Evolutionary conservation across 2,329 filamentous ascomycete genomes (phyloP).

Genomic region (Hypoxylon rubiginosum): DNA sequence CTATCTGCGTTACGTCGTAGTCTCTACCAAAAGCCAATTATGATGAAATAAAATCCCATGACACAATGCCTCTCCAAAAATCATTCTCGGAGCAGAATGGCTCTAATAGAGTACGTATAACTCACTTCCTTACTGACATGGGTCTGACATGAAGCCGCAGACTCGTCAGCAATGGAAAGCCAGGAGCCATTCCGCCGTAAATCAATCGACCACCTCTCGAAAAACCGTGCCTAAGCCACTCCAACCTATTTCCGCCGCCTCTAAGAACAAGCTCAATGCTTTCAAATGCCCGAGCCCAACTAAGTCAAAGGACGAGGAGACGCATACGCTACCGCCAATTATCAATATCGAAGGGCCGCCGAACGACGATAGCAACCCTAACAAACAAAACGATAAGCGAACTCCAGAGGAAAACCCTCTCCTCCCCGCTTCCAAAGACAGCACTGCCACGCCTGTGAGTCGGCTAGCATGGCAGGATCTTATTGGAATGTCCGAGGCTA

Average conservation of each 20-base stretch:
- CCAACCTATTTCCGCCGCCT: constrained; percentile 67
- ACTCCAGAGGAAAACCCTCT: constrained; percentile 31
- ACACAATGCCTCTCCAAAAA: constrained; percentile 57
- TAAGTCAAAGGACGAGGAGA: constrained; percentile 41
- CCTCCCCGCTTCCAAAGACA: constrained; percentile 43
- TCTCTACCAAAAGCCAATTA: constrained; percentile 27
- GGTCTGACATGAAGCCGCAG: constrained; percentile 34
- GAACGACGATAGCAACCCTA: constrained; percentile 8
- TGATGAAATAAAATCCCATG: constrained; percentile 38
- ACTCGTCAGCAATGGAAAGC: constrained; percentile 64
- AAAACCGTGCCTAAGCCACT: constrained; percentile 53
- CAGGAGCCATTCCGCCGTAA: constrained; percentile 63
- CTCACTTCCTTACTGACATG: neutral
- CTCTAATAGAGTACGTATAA: constrained; percentile 48
- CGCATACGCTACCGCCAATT: constrained; percentile 8
- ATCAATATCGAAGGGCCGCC: constrained; percentile 13
- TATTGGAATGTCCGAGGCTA: constrained; percentile 60
- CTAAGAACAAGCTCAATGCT: constrained; percentile 71
- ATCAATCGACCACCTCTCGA: constrained; percentile 50
- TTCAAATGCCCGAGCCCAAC: constrained; percentile 64
- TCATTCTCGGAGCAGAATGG: constrained; percentile 57
- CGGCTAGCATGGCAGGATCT: constrained; percentile 71
- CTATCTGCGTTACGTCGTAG: neutral
- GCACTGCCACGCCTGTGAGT: constrained; percentile 63
- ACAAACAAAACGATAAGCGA: constrained; percentile 28